Percentiles rank a stretch among this genome's conserved stretches.
Evolutionary conservation across 2,329 filamentous ascomycete species (phyloP).

Genomic region (Diaporthe capsici): DNA sequence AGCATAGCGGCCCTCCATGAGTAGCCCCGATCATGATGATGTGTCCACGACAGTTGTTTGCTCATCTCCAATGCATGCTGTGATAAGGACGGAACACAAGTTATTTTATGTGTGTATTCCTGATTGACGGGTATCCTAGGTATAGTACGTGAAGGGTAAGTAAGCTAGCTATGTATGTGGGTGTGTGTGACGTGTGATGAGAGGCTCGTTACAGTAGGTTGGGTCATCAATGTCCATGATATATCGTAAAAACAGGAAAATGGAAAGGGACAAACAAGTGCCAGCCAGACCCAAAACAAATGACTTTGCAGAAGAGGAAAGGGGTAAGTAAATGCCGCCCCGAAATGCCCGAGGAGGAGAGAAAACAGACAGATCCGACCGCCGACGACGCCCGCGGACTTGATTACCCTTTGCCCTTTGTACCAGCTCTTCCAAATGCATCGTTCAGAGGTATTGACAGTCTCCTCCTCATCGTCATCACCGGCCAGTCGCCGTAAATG

Average conservation of each 20-base stretch:
- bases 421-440: conserved; percentile 22
- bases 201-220: conserved; percentile 38
- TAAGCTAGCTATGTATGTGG: conserved; percentile 26
- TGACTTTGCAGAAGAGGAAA: conserved; percentile 9
- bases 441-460: conserved; percentile 2
- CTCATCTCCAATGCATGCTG: neutral
- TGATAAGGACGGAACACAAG: neutral
- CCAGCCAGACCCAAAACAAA: conserved; percentile 19
- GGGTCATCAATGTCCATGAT: conserved; percentile 40
- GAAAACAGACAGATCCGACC: conserved; percentile 23
- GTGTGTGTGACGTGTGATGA: neutral
- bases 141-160: conserved; percentile 39
- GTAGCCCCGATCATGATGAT: neutral
- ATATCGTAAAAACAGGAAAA: conserved; percentile 42
- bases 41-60: neutral
- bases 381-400: conserved; percentile 15
- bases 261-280: conserved; percentile 14
- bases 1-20: neutral
- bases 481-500: neutral
- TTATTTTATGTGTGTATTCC: conserved; percentile 25
- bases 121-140: conserved; percentile 42
- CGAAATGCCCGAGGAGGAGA: conserved; percentile 12
- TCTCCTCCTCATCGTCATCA: conserved; percentile 5
- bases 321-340: conserved; percentile 25
- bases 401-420: conserved; percentile 7